These are phyloP conservation scores for Simplicillium sp. DNA, from an alignment of 2,329 filamentous ascomycete genomes.

Conservation along the genomic window DNA sequence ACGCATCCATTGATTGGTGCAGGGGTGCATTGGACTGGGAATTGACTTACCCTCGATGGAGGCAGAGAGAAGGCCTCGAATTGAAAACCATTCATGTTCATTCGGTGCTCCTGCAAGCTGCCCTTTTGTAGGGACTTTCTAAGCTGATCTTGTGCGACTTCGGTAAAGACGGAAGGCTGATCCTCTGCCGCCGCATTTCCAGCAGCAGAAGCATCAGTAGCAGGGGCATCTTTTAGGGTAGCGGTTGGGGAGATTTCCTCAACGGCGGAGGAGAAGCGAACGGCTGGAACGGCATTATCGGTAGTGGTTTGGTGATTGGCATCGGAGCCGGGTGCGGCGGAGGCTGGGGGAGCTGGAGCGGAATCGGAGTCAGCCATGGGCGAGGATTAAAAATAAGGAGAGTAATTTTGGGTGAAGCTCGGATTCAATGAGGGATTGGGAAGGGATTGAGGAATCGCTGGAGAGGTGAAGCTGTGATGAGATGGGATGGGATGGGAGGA, in stretches of 20 bases:
- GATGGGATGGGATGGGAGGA: no score
- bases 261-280: slow-evolving; percentile 63
- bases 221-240: slow-evolving; percentile 12
- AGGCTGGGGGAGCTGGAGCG: background rate
- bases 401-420: no score
- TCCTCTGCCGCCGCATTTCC: slow-evolving; percentile 11
- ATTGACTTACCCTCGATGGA: slow-evolving; percentile 61
- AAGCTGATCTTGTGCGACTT: slow-evolving; percentile 53
- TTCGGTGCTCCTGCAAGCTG: slow-evolving; percentile 70
- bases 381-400: no score
- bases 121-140: slow-evolving; percentile 62
- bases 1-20: slow-evolving; percentile 1
- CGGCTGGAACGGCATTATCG: slow-evolving; percentile 33
- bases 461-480: no score
- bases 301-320: background rate
- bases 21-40: slow-evolving; percentile 8
- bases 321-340: slow-evolving; percentile 7
- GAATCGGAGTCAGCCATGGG: no score
- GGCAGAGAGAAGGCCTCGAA: slow-evolving; percentile 90
- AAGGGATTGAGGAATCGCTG: no score
- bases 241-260: slow-evolving; percentile 50
- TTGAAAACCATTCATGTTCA: slow-evolving; percentile 63
- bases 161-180: slow-evolving; percentile 22
- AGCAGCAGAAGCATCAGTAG: slow-evolving; percentile 8
- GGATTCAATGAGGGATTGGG: no score